phyloP scores from a whole-genome alignment of 2,329 filamentous ascomycete genomes.

The Penicillium sp. region DNA sequence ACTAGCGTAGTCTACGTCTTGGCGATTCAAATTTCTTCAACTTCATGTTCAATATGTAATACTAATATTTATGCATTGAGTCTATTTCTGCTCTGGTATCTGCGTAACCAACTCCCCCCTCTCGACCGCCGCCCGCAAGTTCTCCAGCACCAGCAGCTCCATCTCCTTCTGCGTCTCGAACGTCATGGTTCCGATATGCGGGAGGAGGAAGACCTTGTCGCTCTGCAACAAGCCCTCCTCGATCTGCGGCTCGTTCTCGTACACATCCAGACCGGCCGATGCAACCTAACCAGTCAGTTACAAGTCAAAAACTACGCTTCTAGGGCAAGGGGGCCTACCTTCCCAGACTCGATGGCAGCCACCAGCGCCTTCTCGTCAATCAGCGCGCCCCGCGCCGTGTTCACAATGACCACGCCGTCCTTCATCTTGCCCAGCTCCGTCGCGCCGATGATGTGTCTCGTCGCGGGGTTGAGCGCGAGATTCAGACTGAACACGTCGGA shows the following conservation, averaged over 20 bases:
- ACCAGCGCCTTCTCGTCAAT: conserved; percentile 48
- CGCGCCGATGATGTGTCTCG: conserved; percentile 44
- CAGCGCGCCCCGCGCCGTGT: conserved; percentile 42
- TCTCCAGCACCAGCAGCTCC: conserved; percentile 57
- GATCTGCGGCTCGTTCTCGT: conserved; percentile 44
- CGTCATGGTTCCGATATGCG: conserved; percentile 59
- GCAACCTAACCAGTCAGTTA: conserved; percentile 31
- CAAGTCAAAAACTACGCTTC: not conserved
- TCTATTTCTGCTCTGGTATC: conserved; percentile 59
- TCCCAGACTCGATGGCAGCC: conserved; percentile 41
- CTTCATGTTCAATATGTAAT: too few relatives aligned
- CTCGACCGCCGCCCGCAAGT: conserved; percentile 55
- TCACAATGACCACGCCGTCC: conserved; percentile 42
- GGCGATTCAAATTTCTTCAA: too few relatives aligned
- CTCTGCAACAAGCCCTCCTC: conserved; percentile 47
- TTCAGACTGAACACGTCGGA: conserved; percentile 47
- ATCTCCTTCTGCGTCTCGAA: conserved; percentile 60
- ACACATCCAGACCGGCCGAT: conserved; percentile 45
- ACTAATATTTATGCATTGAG: too few relatives aligned
- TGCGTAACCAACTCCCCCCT: conserved; percentile 57
- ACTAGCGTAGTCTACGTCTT: too few relatives aligned
- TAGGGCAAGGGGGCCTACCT: conserved; percentile 26
- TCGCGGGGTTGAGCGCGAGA: conserved; percentile 41
- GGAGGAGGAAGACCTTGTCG: conserved; percentile 50
- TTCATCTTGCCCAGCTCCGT: conserved; percentile 46